phyloP scores from a whole-genome alignment of 2,329 filamentous ascomycete genomes.

The Talaromyces piceae region DNA sequence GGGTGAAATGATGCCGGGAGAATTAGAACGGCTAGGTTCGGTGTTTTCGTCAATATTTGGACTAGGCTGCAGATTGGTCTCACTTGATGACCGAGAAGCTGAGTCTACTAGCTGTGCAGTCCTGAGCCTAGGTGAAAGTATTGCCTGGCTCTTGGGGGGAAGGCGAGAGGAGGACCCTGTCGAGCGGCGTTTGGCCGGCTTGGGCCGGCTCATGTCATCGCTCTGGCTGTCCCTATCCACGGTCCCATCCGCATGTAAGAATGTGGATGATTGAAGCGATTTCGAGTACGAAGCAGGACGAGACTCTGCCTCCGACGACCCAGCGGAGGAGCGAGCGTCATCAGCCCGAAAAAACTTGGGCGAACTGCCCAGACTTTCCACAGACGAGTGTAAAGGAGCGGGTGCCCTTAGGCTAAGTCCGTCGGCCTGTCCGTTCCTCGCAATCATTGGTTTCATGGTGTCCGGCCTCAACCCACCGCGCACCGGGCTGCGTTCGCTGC shows the following conservation, averaged over 20 bases:
- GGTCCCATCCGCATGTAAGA: conserved; percentile 32
- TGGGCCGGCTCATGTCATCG: conserved; percentile 16
- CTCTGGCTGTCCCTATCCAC: conserved; percentile 21
- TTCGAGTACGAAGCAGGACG: conserved; percentile 21
- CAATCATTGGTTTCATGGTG: conserved; percentile 24
- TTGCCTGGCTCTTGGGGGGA: conserved; percentile 16
- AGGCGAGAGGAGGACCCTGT: conserved; percentile 23
- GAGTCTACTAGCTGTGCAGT: conserved; percentile 23
- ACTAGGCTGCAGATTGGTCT: conserved; percentile 14
- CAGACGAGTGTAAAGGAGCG: conserved; percentile 28
- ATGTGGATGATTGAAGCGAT: conserved; percentile 22
- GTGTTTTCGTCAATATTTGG: conserved; percentile 19
- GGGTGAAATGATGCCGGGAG: conserved; percentile 10
- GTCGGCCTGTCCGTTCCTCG: conserved; percentile 33
- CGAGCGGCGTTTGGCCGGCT: conserved; percentile 22
- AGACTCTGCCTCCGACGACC: conserved; percentile 25
- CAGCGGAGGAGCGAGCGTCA: conserved; percentile 54
- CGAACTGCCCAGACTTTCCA: conserved; percentile 26
- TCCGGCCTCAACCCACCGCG: conserved; percentile 23
- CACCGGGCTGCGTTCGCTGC: conserved; percentile 29
- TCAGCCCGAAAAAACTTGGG: conserved; percentile 90
- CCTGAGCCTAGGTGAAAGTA: conserved; percentile 24
- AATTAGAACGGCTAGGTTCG: conserved; percentile 12
- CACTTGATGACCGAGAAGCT: conserved; percentile 19
- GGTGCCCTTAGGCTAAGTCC: conserved; percentile 19